Evolutionary conservation across 1,284 basidiomycete species (phyloP).

Genomic region (Marasmius tenuissimus): DNA sequence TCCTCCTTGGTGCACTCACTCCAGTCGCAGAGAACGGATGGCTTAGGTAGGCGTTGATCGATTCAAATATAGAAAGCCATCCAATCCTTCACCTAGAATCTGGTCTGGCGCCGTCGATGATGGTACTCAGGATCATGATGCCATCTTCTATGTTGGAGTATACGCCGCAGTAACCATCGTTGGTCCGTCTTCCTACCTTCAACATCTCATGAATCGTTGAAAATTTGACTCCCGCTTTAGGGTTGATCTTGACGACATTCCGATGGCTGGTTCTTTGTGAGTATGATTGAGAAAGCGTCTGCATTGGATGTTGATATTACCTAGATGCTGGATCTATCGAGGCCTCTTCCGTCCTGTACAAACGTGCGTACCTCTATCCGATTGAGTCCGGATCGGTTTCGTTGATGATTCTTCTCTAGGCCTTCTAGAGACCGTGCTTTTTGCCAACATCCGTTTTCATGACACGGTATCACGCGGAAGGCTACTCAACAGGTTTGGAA

Average conservation of each 20-base stretch:
- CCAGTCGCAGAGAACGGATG: constrained; percentile 86
- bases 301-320: constrained; percentile 3
- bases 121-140: constrained; percentile 37
- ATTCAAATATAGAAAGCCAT: constrained; percentile 4
- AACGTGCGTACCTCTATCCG: constrained; percentile 43
- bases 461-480: constrained; percentile 89
- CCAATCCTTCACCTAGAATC: constrained; percentile 35
- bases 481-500: constrained; percentile 87
- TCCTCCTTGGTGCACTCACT: constrained; percentile 66
- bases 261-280: constrained; percentile 69
- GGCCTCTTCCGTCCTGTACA: constrained; percentile 71
- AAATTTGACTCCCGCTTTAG: constrained; percentile 27
- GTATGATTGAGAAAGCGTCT: constrained; percentile 14
- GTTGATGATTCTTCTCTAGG: constrained; percentile 28
- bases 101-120: constrained; percentile 61
- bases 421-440: constrained; percentile 83
- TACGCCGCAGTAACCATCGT: constrained; percentile 60
- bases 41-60: constrained; percentile 54
- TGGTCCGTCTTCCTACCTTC: neutral
- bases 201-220: neutral
- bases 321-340: constrained; percentile 68
- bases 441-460: constrained; percentile 91
- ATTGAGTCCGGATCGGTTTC: neutral
- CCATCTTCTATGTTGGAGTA: constrained; percentile 75
- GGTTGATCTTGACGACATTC: constrained; percentile 63